Evolutionary conservation across 2,329 filamentous ascomycete genomes (phyloP).

Genomic region (Catunica adiposa): DNA sequence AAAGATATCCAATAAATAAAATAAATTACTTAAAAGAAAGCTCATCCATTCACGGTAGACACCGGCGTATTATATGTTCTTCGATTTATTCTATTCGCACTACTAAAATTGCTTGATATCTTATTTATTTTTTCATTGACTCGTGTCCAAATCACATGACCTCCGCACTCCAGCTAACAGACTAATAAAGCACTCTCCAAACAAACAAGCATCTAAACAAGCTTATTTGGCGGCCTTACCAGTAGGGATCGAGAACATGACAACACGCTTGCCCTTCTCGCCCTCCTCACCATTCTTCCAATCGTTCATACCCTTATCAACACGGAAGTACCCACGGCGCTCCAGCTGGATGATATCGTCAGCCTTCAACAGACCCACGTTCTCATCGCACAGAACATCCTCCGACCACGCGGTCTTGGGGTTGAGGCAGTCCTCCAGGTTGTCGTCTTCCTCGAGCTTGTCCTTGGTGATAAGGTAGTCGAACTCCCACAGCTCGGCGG

Average conservation of each 20-base stretch:
- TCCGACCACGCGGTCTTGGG: slow-evolving; percentile 57
- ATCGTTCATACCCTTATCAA: slow-evolving; percentile 48
- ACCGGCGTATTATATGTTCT: too few species aligned
- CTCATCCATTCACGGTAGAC: too few species aligned
- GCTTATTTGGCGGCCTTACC: slow-evolving; percentile 32
- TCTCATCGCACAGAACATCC: slow-evolving; percentile 63
- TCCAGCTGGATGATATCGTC: slow-evolving; percentile 93
- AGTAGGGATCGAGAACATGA: slow-evolving; percentile 42
- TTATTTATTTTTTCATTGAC: background rate
- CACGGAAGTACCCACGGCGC: slow-evolving; percentile 77
- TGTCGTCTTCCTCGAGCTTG: slow-evolving; percentile 75
- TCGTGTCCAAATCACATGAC: background rate
- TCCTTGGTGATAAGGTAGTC: slow-evolving; percentile 66
- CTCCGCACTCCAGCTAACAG: background rate
- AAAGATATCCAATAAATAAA: too few species aligned
- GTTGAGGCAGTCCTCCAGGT: slow-evolving; percentile 69
- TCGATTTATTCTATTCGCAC: background rate
- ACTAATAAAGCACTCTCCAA: background rate
- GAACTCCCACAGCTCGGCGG: slow-evolving; percentile 43
- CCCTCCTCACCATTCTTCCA: slow-evolving; percentile 35
- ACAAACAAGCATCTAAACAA: background rate
- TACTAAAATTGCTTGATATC: background rate
- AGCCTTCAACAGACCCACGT: slow-evolving; percentile 60
- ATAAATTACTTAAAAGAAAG: too few species aligned
- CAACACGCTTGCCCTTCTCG: slow-evolving; percentile 30